Base-by-base conservation (phyloP, 805 yeast species). In the Starmerella bombi region DNA sequence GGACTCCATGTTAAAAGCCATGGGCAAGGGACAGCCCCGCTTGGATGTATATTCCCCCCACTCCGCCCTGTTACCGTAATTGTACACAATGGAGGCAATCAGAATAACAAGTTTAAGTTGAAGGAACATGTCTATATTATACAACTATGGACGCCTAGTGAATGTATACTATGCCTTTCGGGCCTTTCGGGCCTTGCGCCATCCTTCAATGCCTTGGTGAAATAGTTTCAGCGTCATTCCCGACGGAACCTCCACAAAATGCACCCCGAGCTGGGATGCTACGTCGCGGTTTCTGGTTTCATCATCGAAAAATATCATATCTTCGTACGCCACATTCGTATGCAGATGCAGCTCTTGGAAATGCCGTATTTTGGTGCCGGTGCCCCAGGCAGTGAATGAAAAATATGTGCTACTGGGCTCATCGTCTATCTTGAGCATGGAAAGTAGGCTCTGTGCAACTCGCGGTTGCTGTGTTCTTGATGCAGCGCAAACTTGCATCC, bases 281-380 rank as follows among this genome's bases (percentile, higher is more conserved):
- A 84, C 94, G 50, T 84, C 94, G 45, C 61, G 68, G 54, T 84
- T 84, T 48, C 94, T 66, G 41, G 61, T 52, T 58, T 84, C 94
- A 57, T 84, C 94, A 55, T 84, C 94, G 52, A 74, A 84, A 41
- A 80, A 61, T n/a, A 69, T 58, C 62, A 81, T 67, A 30, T 76
- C 76, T 4, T 59, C 48, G 30, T 54, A 66, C 19, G 64, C 64
- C 8, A 73, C 59, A 12, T 67, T 66, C 16, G 77, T 59, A 10
- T 65, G 66, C 38, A 65, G 59, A 4, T 75, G 62, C 16, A 77
- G 67, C 37, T 58, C 57, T 15, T 55, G 52, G 29, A 81, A 74
- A 53, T 79, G 85, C 21, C 64, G 65, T 18, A 72, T 59, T 46
- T 74, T 64, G 20, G 64, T 69, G 10, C 69, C 72, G 15, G 66